Conservation (phyloP, 768 basidiomycete species). For the Harrya chromipes region DNA sequence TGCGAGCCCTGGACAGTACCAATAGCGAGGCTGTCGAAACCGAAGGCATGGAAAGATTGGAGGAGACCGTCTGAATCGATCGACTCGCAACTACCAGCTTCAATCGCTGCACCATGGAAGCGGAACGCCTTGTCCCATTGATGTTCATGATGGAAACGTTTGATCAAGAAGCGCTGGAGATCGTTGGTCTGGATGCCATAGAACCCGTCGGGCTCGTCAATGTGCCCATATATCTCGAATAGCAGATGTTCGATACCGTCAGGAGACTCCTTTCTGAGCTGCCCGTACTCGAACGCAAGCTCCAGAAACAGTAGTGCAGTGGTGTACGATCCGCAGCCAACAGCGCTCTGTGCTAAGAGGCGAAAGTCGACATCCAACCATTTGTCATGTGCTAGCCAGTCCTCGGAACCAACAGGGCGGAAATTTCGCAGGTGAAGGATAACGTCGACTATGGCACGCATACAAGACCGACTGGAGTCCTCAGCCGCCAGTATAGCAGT, state of each 20-base stretch:
- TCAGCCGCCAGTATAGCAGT: constrained; percentile 26
- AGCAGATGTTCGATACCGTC: constrained; percentile 61
- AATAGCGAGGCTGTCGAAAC: constrained; percentile 87
- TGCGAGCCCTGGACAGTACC: constrained; percentile 50
- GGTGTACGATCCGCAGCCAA: constrained; percentile 79
- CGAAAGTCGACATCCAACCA: constrained; percentile 82
- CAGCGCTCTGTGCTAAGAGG: constrained; percentile 69
- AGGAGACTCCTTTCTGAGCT: constrained; percentile 26
- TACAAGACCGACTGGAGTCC: constrained; percentile 42
- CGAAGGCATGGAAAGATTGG: constrained; percentile 82
- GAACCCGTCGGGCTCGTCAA: constrained; percentile 98
- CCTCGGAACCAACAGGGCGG: constrained; percentile 34
- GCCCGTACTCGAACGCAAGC: constrained; percentile 55
- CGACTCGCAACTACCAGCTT: constrained; percentile 47
- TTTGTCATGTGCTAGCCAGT: constrained; percentile 56
- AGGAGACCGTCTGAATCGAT: constrained; percentile 62
- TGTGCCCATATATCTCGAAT: constrained; percentile 90
- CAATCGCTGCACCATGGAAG: constrained; percentile 83
- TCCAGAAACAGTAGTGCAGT: constrained; percentile 90
- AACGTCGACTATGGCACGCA: constrained; percentile 62
- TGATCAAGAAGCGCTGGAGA: constrained; percentile 75
- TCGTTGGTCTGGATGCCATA: constrained; percentile 86
- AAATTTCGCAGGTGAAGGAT: constrained; percentile 81
- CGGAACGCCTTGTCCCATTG: constrained; percentile 91
- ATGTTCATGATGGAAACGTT: constrained; percentile 87